Evolutionary conservation across 139 green algal species (phyloP), one percentile per base, ranked within the genome.

Genomic region (Eudorina sp.): DNA sequence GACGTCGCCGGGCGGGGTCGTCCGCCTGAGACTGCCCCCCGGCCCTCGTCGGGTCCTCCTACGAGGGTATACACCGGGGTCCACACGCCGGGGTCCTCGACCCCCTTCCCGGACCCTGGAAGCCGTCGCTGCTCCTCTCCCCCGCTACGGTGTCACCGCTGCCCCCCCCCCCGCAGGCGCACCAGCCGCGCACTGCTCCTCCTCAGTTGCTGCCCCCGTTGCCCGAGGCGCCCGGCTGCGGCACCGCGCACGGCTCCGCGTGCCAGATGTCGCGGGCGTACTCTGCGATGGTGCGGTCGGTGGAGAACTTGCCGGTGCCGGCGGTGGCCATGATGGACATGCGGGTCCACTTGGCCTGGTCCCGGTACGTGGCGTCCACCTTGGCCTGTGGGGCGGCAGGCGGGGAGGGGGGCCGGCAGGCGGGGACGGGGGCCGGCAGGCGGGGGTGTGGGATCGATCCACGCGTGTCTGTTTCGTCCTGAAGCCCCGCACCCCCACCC

Each of bases 201-300:
- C 66, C 1, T 40, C 66, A 21, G 13, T 55, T n/a, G 70, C 70
- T 78, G 70, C 40, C 36, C 34, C 29, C 8, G 53, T 13, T 38
- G 31, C n/a, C 31, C n/a, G 48, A 70, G 55, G 78, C 27, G 16
- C 64, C 81, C n/a, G 81, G 81, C 81, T 79, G 62, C 64, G 92
- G 92, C 78, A 94, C 91, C 4, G 74, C 34, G 84, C 91, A 92
- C 40, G 95, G 94, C 89, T 97, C 84, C 13, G 96, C 88, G 69
- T 93, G 84, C 96, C 96, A 98, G 91, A 98, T 97, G 29, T 97
- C 92, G 73, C 94, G 92, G 7, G 96, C 96, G 86, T 98, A 98
- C 86, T 98, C 90, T 3, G 81, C 14, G 89, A 98, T 98, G 69
- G 96, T 98, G 81, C 96, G 93, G 92, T 98, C 96, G 25, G 91